Percentiles rank a stretch among this genome's conserved stretches.
These are phyloP conservation scores for Prasinococcaceae sp. DNA, from an alignment of 139 green algal genomes.

Conservation along the genomic window DNA sequence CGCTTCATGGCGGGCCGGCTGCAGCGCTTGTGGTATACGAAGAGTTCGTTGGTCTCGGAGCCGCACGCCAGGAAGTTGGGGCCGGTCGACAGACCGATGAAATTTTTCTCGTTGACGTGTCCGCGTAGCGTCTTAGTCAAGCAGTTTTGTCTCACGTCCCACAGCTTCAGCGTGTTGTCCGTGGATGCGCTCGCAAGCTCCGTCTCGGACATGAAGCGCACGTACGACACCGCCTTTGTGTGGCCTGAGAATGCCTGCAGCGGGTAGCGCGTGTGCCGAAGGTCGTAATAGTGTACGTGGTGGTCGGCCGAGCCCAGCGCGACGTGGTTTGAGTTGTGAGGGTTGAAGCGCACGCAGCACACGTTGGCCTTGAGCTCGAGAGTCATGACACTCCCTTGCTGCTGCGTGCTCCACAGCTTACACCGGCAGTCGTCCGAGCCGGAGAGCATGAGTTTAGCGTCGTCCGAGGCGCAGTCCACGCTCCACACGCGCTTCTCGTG, in stretches of 20 bases:
- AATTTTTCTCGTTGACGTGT: constrained; percentile 86
- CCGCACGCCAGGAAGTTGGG: constrained; percentile 62
- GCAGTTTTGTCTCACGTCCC: constrained; percentile 21
- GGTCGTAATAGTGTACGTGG: constrained; percentile 65
- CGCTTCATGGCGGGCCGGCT: neutral
- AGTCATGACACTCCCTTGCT: constrained; percentile 27
- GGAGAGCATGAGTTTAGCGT: constrained; percentile 42
- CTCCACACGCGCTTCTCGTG: constrained; percentile 82
- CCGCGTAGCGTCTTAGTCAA: constrained; percentile 30
- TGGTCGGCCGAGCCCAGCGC: constrained; percentile 68
- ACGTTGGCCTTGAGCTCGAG: constrained; percentile 74
- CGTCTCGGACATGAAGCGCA: constrained; percentile 49
- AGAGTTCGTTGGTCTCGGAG: constrained; percentile 61
- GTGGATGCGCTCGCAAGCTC: constrained; percentile 74
- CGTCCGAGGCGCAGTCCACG: constrained; percentile 52
- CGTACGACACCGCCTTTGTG: constrained; percentile 70
- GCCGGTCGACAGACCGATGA: constrained; percentile 69
- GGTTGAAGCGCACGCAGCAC: constrained; percentile 74
- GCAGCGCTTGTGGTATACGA: constrained; percentile 44
- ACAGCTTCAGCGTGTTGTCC: constrained; percentile 51
- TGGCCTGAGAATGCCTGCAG: constrained; percentile 39
- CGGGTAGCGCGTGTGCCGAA: constrained; percentile 27
- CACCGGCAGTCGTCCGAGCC: constrained; percentile 60
- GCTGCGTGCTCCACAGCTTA: constrained; percentile 28
- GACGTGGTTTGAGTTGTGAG: constrained; percentile 43